Evolutionary conservation across 257 asterid genomes (phyloP).

Genomic region (Marsdenia floribunda): DNA sequence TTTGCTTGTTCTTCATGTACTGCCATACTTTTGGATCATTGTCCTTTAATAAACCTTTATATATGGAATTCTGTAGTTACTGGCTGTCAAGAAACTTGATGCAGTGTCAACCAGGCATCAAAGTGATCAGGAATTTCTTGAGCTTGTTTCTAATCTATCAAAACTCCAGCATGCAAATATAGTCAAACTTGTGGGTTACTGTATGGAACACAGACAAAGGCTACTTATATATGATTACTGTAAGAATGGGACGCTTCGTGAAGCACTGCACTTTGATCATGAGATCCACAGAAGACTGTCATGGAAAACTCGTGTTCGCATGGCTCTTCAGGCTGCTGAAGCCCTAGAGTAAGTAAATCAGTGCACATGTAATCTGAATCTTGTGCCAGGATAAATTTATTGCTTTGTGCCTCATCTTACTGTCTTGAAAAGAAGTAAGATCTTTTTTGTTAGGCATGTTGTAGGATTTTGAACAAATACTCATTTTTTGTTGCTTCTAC

Average conservation of each 20-base stretch:
- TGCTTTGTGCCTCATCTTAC: not conserved
- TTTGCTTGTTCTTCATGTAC: conserved; percentile 8
- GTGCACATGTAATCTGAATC: not conserved
- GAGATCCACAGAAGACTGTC: conserved; percentile 64
- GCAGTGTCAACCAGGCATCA: conserved; percentile 37
- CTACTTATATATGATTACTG: conserved; percentile 69
- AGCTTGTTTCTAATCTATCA: conserved; percentile 55
- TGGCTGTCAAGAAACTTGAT: conserved; percentile 85
- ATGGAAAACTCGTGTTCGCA: conserved; percentile 71
- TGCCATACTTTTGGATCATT: not conserved
- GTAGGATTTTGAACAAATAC: not conserved
- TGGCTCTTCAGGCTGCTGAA: conserved; percentile 92
- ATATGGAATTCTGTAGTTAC: conserved; percentile 36
- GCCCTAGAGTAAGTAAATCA: conserved; percentile 67
- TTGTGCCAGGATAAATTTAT: not conserved
- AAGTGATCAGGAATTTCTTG: conserved; percentile 61
- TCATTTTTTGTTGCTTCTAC: not conserved
- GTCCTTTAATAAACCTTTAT: conserved; percentile 7
- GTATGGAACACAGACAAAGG: conserved; percentile 79
- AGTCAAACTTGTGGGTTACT: conserved; percentile 70
- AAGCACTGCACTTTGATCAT: conserved; percentile 68
- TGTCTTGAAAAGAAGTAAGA: not conserved
- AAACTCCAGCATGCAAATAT: conserved; percentile 60
- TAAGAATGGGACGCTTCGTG: conserved; percentile 66
- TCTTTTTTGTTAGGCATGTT: not conserved